Evolutionary conservation across 2,329 filamentous ascomycete species (phyloP).

Genomic region (Colletotrichum ledebouriae): DNA sequence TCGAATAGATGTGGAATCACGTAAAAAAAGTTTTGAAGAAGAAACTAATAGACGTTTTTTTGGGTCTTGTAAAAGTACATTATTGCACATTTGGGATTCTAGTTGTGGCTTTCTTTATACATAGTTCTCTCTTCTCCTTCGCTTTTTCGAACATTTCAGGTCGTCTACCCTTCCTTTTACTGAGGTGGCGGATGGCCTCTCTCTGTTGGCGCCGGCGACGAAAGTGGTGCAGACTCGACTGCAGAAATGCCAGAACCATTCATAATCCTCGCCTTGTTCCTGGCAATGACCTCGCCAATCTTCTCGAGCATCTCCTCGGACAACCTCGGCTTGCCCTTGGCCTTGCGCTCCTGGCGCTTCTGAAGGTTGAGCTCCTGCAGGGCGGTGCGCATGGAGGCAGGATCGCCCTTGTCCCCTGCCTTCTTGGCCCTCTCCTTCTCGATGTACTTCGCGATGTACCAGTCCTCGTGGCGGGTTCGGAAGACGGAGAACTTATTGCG

Average conservation of each 20-base stretch:
- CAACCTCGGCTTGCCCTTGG: conserved; percentile 68
- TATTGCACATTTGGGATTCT: conserved; percentile 43
- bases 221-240: conserved; percentile 35
- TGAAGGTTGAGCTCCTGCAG: conserved; percentile 71
- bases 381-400: conserved; percentile 64
- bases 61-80: conserved; percentile 43
- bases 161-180: background rate
- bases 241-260: conserved; percentile 55
- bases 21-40: background rate
- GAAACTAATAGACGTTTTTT: conserved; percentile 18
- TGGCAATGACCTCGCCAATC: conserved; percentile 72
- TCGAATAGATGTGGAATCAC: background rate
- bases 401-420: conserved; percentile 63
- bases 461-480: conserved; percentile 82
- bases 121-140: background rate
- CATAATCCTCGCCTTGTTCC: conserved; percentile 61
- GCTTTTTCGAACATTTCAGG: background rate
- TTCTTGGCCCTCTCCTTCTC: conserved; percentile 55
- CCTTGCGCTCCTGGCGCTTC: conserved; percentile 64
- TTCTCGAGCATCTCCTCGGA: conserved; percentile 71
- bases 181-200: conserved; percentile 29
- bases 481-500: conserved; percentile 86
- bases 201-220: background rate
- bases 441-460: conserved; percentile 80
- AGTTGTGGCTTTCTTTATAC: conserved; percentile 35